Evolutionary conservation across 768 basidiomycete species (phyloP), one percentile per base, ranked within the genome.

Genomic region (Serendipita sp.): DNA sequence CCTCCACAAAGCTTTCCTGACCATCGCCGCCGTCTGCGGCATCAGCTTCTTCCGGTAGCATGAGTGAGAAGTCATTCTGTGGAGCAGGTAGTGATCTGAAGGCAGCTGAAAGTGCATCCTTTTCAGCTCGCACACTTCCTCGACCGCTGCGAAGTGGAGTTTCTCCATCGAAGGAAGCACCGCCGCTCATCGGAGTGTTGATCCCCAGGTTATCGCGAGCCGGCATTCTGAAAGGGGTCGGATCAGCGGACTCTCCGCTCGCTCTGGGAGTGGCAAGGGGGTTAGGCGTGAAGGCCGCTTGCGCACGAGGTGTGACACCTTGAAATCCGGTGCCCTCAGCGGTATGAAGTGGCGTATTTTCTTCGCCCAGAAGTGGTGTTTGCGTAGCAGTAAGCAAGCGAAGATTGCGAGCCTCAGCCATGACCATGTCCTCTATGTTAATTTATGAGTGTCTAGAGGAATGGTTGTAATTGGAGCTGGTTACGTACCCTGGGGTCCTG

Each of bases 21-120:
- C 66, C 74, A 13, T 68, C 69, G 3, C 73, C 77, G 1, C 70
- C 73, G 24, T 71, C 75, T 1, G 73, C 78, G 9, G 77, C 80
- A 11, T 82, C 88, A 61, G 91, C 88, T 17, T 91, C 88, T 67
- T 95, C 94, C 2, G 90, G 90, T 7, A 95, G 84, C 44, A 94
- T 80, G 50, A 99, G 75, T 74, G 98, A 94, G 68, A 97, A 98
- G 72, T 98, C 95, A 72, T 98, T 97, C 75, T 97, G 91, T 0
- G 96, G 93, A 67, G 84, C 85, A 0, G 96, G 96, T 16, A 99
- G 77, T 64, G 72, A 84, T 74, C 79, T 79, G 74, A 98, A 97
- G 3, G 86, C 88, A 9, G 83, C 81, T 67, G 86, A 79, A 60
- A 98, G 79, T 0, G 86, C 82, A 42, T 85, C 81, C 71, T 92